Evolutionary conservation across 352 stramenopile species (phyloP).

Genomic region (Elongisporangium senticosum): DNA sequence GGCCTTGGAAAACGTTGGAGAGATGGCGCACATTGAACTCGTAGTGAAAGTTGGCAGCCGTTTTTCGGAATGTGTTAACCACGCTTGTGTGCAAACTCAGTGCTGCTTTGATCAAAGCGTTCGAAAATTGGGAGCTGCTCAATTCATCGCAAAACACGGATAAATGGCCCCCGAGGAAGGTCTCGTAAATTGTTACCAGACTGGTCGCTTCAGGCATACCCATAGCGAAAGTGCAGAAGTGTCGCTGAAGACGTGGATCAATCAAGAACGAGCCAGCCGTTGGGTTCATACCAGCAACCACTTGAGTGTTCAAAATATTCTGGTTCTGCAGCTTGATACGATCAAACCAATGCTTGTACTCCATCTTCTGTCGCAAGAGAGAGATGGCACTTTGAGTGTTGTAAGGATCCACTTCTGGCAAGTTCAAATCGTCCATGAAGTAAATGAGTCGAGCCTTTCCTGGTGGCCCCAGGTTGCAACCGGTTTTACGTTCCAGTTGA

Average conservation of each 20-base stretch:
- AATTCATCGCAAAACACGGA: conserved; percentile 87
- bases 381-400: conserved; percentile 95
- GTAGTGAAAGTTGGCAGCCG: conserved; percentile 96
- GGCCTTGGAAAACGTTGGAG: conserved; percentile 94
- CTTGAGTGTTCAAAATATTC: conserved; percentile 93
- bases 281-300: conserved; percentile 96
- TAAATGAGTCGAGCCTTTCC: conserved; percentile 93
- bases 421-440: conserved; percentile 96
- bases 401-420: conserved; percentile 94
- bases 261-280: conserved; percentile 93
- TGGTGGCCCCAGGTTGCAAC: conserved; percentile 90
- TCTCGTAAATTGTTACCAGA: conserved; percentile 96
- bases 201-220: conserved; percentile 91
- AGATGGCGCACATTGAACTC: conserved; percentile 97
- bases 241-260: conserved; percentile 92
- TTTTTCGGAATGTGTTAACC: conserved; percentile 92
- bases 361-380: conserved; percentile 93
- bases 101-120: conserved; percentile 91
- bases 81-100: conserved; percentile 90
- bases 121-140: conserved; percentile 82
- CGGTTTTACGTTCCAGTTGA: conserved; percentile 94
- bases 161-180: conserved; percentile 93
- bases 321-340: conserved; percentile 90
- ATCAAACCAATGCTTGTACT: conserved; percentile 94
- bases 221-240: conserved; percentile 96